These are phyloP conservation scores for Xylaria sp. DNA, from an alignment of 2,329 filamentous ascomycete species.

Conservation along the genomic window DNA sequence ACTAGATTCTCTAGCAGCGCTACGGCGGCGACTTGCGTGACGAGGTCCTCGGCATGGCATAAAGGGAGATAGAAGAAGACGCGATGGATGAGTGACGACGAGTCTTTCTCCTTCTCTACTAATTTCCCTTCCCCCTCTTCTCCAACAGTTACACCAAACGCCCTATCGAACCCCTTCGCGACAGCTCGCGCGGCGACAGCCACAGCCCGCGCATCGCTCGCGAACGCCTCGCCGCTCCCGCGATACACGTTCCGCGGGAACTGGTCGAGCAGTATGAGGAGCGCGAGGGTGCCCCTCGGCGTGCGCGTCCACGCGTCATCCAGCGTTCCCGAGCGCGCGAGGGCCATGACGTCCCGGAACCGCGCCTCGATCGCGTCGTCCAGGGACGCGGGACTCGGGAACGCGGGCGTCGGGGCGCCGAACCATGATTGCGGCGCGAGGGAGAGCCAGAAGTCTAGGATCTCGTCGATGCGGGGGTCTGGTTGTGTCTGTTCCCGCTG, in stretches of 20 bases:
- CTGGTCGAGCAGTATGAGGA: not conserved
- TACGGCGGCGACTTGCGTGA: not conserved
- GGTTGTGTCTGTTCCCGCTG: not conserved
- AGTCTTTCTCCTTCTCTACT: not conserved
- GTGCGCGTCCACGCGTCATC: not conserved
- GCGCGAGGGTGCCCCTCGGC: not conserved
- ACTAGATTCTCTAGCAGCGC: not conserved
- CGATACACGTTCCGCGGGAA: not conserved
- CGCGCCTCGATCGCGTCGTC: not conserved
- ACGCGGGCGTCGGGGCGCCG: not conserved
- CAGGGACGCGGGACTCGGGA: not conserved
- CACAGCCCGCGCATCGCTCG: not conserved
- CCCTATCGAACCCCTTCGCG: not conserved
- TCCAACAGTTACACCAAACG: not conserved
- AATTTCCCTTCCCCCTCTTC: no score
- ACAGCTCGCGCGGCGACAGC: not conserved
- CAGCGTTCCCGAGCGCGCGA: not conserved
- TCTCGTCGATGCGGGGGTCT: not conserved
- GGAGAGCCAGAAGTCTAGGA: not conserved
- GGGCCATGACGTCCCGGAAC: not conserved
- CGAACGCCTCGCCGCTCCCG: not conserved
- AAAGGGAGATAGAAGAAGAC: not conserved
- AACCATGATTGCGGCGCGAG: not conserved
- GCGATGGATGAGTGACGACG: not conserved
- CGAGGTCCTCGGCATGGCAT: not conserved